Conservation (phyloP, 1,284 basidiomycete species). For the Leccinum variabile region DNA sequence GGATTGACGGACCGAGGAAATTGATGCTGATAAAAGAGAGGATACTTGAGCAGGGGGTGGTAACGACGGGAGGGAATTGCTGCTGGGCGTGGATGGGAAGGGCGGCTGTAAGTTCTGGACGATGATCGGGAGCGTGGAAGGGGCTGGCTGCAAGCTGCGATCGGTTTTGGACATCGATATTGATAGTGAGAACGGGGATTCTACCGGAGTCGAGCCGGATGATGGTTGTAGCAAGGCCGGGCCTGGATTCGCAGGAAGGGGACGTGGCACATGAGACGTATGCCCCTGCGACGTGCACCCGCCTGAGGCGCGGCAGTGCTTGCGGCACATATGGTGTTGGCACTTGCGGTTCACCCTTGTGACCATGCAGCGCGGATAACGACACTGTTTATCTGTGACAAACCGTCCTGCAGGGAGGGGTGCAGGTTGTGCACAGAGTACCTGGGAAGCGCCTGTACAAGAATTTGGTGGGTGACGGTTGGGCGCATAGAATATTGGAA, state of each 20-base stretch:
- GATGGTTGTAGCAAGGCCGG: not conserved
- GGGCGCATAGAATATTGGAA: not conserved
- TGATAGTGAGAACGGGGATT: not conserved
- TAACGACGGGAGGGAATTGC: not conserved
- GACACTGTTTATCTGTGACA: not conserved
- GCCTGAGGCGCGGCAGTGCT: not conserved
- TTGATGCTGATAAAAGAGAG: not conserved
- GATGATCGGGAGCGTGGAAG: not conserved
- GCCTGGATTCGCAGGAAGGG: not conserved
- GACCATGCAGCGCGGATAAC: not conserved
- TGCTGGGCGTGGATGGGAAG: not conserved
- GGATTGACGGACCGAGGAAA: not conserved
- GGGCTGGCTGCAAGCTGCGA: not conserved
- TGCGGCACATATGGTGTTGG: not conserved
- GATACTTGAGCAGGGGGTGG: not conserved
- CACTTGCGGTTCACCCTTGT: not conserved
- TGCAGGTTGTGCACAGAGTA: not conserved
- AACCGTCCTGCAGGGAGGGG: not conserved
- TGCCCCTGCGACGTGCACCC: not conserved
- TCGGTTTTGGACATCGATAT: not conserved
- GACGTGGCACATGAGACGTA: not conserved
- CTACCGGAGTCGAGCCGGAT: not conserved
- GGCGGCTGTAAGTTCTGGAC: not conserved
- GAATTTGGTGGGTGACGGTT: not conserved
- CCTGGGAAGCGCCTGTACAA: not conserved